Conservation (phyloP, 2,329 filamentous ascomycete species). For the Catunica adiposa region DNA sequence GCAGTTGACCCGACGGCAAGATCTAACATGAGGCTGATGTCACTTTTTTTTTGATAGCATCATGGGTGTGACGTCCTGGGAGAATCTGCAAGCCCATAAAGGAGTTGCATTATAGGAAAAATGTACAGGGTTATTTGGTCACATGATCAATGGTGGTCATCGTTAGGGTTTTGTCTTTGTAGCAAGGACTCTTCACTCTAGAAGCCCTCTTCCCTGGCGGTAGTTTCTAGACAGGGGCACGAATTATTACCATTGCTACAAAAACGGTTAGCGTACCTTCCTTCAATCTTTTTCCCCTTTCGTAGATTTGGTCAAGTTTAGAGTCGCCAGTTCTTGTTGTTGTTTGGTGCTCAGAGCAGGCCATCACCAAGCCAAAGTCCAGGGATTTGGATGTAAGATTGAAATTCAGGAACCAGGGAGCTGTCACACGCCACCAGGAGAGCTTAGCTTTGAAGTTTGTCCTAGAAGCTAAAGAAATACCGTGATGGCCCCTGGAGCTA, state of each 20-base stretch:
- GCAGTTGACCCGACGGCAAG: background rate
- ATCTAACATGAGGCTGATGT: background rate
- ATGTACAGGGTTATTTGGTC: background rate
- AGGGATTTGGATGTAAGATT: background rate
- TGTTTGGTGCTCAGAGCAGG: background rate
- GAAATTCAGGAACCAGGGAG: constrained; percentile 25
- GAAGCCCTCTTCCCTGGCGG: background rate
- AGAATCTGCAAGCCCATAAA: constrained; percentile 4
- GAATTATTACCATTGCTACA: background rate
- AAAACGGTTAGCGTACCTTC: constrained; percentile 4
- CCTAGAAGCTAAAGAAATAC: background rate
- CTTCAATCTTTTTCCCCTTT: constrained; percentile 11
- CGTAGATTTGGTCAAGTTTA: background rate
- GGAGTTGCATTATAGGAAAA: background rate
- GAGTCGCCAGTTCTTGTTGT: background rate
- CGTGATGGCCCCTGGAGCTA: background rate
- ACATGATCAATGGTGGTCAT: background rate
- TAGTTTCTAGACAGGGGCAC: background rate
- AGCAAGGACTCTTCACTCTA: background rate
- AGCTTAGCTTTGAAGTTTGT: constrained; percentile 17
- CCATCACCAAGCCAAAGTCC: background rate
- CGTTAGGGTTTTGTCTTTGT: background rate
- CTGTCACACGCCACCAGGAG: constrained; percentile 20
- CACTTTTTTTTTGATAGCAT: constrained; percentile 3
- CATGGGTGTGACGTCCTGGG: background rate